Conservation (phyloP, 768 basidiomycete genomes). For the Boletus coccyginus region DNA sequence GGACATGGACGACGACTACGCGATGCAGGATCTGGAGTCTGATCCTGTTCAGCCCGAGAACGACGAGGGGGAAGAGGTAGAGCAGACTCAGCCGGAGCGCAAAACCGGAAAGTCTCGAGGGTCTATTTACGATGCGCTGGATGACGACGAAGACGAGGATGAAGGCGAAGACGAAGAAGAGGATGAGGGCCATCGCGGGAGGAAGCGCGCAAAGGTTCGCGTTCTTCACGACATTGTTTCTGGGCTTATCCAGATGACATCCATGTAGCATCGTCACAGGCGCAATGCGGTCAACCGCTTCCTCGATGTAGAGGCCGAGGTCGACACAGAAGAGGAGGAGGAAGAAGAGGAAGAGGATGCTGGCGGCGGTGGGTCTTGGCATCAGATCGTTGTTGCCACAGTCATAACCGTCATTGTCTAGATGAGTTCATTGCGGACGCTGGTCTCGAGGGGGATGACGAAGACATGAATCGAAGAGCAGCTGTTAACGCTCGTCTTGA, state of each 20-base stretch:
- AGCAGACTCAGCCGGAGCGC: conserved; percentile 19
- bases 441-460: conserved; percentile 65
- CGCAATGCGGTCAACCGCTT: conserved; percentile 69
- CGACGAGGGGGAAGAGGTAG: conserved; percentile 40
- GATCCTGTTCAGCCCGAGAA: conserved; percentile 32
- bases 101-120: conserved; percentile 26
- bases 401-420: conserved; percentile 27
- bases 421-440: conserved; percentile 69
- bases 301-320: conserved; percentile 95
- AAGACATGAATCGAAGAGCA: conserved; percentile 46
- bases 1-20: conserved; percentile 35
- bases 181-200: conserved; percentile 40
- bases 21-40: conserved; percentile 28
- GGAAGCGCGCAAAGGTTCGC: conserved; percentile 60
- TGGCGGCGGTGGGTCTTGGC: conserved; percentile 43
- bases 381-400: not conserved
- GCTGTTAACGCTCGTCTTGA: conserved; percentile 69
- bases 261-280: conserved; percentile 59
- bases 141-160: conserved; percentile 49
- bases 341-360: conserved; percentile 84
- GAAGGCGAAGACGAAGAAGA: conserved; percentile 63
- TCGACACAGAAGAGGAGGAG: conserved; percentile 96
- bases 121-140: conserved; percentile 37
- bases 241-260: conserved; percentile 5
- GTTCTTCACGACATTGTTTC: conserved; percentile 10